A percentile compares a stretch with the other conserved stretches of the same genome.
Evolutionary conservation across 768 basidiomycete species (phyloP).

Genomic region (Leucosporidium yakuticum): DNA sequence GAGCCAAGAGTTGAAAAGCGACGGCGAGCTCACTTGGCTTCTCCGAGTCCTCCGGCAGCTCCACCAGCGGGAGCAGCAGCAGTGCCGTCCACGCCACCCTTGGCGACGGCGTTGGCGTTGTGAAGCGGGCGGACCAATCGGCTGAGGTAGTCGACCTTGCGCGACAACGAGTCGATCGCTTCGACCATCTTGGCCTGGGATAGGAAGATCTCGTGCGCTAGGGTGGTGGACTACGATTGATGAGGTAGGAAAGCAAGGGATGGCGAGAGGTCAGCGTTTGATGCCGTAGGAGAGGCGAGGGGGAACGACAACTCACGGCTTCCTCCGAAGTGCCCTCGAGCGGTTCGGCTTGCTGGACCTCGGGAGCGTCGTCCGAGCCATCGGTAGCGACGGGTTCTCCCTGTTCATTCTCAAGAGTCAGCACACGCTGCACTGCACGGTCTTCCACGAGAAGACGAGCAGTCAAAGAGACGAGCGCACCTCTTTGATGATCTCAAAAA

Average conservation of each 20-base stretch:
- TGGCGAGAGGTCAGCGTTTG: background rate
- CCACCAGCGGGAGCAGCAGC: too few relatives aligned
- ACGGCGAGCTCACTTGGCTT: too few relatives aligned
- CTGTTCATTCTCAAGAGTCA: background rate
- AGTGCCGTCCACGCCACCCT: too few relatives aligned
- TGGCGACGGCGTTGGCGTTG: too few relatives aligned
- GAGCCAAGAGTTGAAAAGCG: too few relatives aligned
- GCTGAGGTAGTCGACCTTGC: slow-evolving; percentile 28
- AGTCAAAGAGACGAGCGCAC: background rate
- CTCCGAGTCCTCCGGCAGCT: too few relatives aligned
- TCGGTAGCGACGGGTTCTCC: background rate
- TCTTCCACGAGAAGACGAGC: background rate
- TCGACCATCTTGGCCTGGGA: slow-evolving; percentile 36
- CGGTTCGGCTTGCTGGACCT: background rate
- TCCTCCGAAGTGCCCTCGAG: slow-evolving; percentile 30
- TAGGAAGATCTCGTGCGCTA: slow-evolving; percentile 37
- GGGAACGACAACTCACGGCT: slow-evolving; percentile 5
- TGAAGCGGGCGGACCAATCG: background rate
- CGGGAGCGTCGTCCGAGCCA: slow-evolving; percentile 11
- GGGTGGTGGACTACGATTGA: slow-evolving; percentile 12
- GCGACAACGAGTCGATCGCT: slow-evolving; percentile 37
- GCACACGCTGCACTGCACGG: slow-evolving; percentile 3
- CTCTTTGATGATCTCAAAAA: slow-evolving; percentile 16
- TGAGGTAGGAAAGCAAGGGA: background rate
- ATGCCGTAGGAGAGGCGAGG: background rate